phyloP scores from a whole-genome alignment of 2,329 filamentous ascomycete genomes.

The Chaetomiaceae sp. region DNA sequence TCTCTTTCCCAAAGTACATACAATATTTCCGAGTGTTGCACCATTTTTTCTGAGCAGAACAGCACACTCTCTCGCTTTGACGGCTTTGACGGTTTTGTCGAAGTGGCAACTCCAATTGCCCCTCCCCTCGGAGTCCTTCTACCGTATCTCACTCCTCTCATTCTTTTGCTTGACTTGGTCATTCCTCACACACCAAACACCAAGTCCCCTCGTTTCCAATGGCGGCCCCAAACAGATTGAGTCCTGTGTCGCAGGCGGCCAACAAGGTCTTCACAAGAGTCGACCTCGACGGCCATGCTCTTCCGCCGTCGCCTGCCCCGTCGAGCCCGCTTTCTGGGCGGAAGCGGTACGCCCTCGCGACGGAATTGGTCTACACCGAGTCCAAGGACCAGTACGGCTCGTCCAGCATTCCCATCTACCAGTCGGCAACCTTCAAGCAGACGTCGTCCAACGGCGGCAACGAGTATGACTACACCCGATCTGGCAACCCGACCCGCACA shows the following conservation, averaged over 20 bases:
- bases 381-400: conserved; percentile 95
- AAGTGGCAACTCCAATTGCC: background rate
- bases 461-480: conserved; percentile 98
- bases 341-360: conserved; percentile 83
- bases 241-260: conserved; percentile 37
- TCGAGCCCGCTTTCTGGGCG: conserved; percentile 83
- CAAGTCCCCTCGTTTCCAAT: conserved; percentile 22
- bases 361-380: conserved; percentile 94
- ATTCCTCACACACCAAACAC: no score
- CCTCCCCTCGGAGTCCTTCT: background rate
- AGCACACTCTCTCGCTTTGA: no score
- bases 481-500: conserved; percentile 91
- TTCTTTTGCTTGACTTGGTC: background rate
- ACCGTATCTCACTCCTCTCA: background rate
- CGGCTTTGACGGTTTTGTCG: no score
- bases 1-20: no score
- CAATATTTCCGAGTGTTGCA: no score
- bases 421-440: conserved; percentile 98
- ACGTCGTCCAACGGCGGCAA: conserved; percentile 70
- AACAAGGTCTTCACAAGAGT: conserved; percentile 56
- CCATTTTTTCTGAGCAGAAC: no score
- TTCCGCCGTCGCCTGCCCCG: conserved; percentile 87
- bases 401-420: conserved; percentile 95
- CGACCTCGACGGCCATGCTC: conserved; percentile 76
- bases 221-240: conserved; percentile 29